Evolutionary conservation across 768 basidiomycete species (phyloP), one percentile per base, ranked within the genome.

Genomic region (Leccinellum rugosiceps): DNA sequence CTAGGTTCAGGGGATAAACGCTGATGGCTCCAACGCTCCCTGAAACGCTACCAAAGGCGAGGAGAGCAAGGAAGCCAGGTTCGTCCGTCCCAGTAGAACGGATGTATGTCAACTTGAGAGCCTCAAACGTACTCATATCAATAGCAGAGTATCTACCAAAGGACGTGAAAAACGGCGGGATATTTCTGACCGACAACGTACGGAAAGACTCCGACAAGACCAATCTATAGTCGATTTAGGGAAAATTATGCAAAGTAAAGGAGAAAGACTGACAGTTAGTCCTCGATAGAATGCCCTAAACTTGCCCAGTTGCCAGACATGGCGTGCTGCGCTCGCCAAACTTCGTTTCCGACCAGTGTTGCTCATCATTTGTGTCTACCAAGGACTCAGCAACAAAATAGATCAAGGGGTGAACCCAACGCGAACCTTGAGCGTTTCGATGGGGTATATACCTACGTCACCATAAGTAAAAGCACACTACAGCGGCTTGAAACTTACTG

Each of bases 51-150:
- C 95, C 95, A 65, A 97, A 98, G 4, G 90, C 86, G 17, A 98
- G 83, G 30, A 94, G 70, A 26, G 91, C 93, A 53, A 94, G 79
- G 6, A 94, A 84, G 3, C 92, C 91, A 0, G 96, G 93, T 70
- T 99, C 95, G 26, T 94, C 88, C 65, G 87, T 84, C 32, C 87
- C 88, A 6, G 91, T 90, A 31, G 94, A 96, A 52, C 85, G 83
- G 38, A 89, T 76, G 72, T 98, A 98, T 2, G 90, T 86, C 45
- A 94, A 77, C 71, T 98, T 98, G 56, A 99, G 83, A 2, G 93
- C 92, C 75, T 98, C 96, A 58, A 97, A 98, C 3, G 95, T 95
- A 65, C 88, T 90, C 92, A 94, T 96, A 73, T 99, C 96, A 61
- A 98, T 99, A 5, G 96, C 96, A 14, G 92, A 88, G 70, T 91